A percentile compares a stretch with the other conserved stretches of the same genome.
Conservation (phyloP, 2,329 filamentous ascomycete species). For the Aspergillus awamori region DNA sequence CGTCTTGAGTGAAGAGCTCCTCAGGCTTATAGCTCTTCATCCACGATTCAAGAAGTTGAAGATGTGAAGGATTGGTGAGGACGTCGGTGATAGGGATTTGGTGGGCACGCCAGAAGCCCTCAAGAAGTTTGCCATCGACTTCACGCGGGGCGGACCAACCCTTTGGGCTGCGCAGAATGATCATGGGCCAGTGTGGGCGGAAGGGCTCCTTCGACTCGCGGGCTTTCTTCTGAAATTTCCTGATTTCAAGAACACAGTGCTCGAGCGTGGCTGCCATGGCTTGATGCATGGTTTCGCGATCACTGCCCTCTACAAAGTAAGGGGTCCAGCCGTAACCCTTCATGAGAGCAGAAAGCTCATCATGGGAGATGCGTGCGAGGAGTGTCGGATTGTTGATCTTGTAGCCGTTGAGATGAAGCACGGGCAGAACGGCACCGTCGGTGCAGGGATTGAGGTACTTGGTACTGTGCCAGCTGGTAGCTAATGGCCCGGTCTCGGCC, state of each 20-base stretch:
- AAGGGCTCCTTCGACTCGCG: constrained; percentile 70
- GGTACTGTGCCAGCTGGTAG: constrained; percentile 79
- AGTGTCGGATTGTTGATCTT: constrained; percentile 83
- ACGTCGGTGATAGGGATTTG: constrained; percentile 77
- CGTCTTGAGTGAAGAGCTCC: constrained; percentile 66
- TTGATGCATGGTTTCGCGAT: constrained; percentile 75
- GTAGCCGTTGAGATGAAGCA: constrained; percentile 80
- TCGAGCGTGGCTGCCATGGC: constrained; percentile 79
- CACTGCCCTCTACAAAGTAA: constrained; percentile 78
- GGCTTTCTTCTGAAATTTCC: constrained; percentile 69
- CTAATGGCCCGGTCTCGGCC: constrained; percentile 77
- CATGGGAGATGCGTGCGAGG: constrained; percentile 71
- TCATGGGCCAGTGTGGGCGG: constrained; percentile 77
- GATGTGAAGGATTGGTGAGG: constrained; percentile 64
- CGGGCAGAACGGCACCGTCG: constrained; percentile 75
- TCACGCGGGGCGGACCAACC: constrained; percentile 78
- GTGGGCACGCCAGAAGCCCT: constrained; percentile 78
- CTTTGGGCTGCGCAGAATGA: constrained; percentile 75
- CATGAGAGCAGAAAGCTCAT: constrained; percentile 71
- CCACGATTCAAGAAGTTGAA: constrained; percentile 73
- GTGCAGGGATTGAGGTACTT: constrained; percentile 81
- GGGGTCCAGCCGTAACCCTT: constrained; percentile 76
- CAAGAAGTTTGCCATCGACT: constrained; percentile 69
- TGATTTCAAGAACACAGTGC: constrained; percentile 70
- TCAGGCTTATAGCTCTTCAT: constrained; percentile 77